Evolutionary conservation across 2,329 filamentous ascomycete genomes (phyloP).

Genomic region (Claviceps lovelessii): DNA sequence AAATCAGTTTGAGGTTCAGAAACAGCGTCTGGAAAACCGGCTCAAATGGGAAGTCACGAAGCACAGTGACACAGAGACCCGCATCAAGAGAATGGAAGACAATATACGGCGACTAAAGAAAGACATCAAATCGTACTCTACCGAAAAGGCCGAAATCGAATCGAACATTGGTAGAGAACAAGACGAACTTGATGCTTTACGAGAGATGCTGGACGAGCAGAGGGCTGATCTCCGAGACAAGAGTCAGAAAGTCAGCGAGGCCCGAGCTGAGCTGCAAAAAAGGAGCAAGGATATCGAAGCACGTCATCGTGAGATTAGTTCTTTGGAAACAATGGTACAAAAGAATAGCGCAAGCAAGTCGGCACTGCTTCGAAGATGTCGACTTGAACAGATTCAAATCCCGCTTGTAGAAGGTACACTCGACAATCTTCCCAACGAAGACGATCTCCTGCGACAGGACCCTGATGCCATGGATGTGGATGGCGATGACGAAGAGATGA

Average conservation of each 20-base stretch:
- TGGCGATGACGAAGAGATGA: slow-evolving; percentile 43
- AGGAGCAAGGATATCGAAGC: slow-evolving; percentile 70
- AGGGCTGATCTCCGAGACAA: slow-evolving; percentile 54
- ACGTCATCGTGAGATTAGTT: slow-evolving; percentile 56
- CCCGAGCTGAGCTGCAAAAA: slow-evolving; percentile 67
- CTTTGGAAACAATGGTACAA: slow-evolving; percentile 73
- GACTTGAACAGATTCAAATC: slow-evolving; percentile 82
- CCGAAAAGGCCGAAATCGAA: slow-evolving; percentile 61
- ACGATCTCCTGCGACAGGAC: slow-evolving; percentile 61
- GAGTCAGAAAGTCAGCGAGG: slow-evolving; percentile 61
- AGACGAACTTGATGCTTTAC: slow-evolving; percentile 63
- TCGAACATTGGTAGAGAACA: slow-evolving; percentile 56
- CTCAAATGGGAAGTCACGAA: slow-evolving; percentile 42
- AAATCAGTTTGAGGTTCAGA: slow-evolving; percentile 73
- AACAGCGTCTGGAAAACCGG: slow-evolving; percentile 53
- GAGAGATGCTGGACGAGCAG: slow-evolving; percentile 55
- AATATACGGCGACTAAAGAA: slow-evolving; percentile 51
- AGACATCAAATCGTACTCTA: slow-evolving; percentile 55
- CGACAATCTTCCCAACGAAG: slow-evolving; percentile 76
- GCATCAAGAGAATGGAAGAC: slow-evolving; percentile 54
- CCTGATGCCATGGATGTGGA: slow-evolving; percentile 90
- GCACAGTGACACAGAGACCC: slow-evolving; percentile 44
- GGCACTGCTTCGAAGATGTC: slow-evolving; percentile 71
- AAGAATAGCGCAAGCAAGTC: slow-evolving; percentile 76
- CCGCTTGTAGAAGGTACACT: slow-evolving; percentile 66